Evolutionary conservation across 2,329 filamentous ascomycete genomes (phyloP), one percentile per base, ranked within the genome.

Genomic region (Coleophoma cylindrospora): DNA sequence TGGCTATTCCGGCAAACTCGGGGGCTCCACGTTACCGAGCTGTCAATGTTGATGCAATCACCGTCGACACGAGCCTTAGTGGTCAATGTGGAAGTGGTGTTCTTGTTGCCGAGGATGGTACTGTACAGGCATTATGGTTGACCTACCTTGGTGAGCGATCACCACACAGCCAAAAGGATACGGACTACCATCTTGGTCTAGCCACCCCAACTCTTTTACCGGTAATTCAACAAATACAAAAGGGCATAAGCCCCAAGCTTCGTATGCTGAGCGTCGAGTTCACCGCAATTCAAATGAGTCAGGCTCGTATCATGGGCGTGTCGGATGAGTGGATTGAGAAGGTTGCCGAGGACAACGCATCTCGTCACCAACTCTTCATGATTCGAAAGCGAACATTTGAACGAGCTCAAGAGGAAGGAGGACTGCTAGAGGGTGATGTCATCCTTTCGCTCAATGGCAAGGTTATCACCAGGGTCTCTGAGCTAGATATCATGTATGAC

Each of bases 281-380:
- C 64, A 88, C 95, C 51, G 87, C 94, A 11, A 90, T 99, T 32
- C 91, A 95, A 63, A 97, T 99, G 92, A 88, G 87, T 37, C 94
- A 99, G 70, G 92, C 90, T 14, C 87, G 91, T 36, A 90, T 97
- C 58, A 97, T 99, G 91, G 94, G 94, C 10, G 90, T 97, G 1
- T 89, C 89, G 0, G 91, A 97, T 61, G 86, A 95, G 54, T 97
- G 92, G 94, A 96, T 99, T 61, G 79, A 89, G 60, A 87, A 90
- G 68, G 92, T 96, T 2, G 86, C 94, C 48, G 76, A 84, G 57
- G 89, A 90, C 54, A 96, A 99, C 68, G 87, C 89, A 37, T 86
- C 94, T 46, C 88, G 91, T 51, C 94, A 99, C 65, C 94, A 99
- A 70, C 81, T 99, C 36, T 99, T 99, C 74, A 96, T 99, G 88